Evolutionary conservation across 306 rosid species (phyloP), one percentile per base, ranked within the genome.

Genomic region (Vigna reflexopilosa): DNA sequence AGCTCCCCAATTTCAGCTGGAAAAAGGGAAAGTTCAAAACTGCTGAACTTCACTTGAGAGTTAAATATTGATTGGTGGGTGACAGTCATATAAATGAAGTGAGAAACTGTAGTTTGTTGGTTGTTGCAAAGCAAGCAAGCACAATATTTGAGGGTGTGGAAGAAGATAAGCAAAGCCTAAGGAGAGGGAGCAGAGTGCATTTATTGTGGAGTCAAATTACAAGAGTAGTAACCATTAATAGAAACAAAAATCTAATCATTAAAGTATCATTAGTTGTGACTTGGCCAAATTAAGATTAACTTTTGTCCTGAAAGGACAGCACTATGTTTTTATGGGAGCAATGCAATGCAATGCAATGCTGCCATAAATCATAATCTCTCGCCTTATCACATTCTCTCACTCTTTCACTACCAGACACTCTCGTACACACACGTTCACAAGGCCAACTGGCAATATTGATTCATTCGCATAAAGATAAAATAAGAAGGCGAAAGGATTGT

Each of bases 371-470:
- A 9, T 28, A 28, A 28, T 82, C 70, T 56, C 49, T 51, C 42
- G 52, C 26, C 62, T 77, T 77, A 76, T 79, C 75, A n/a, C 73
- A 44, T 75, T 82, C 85, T 63, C 65, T 77, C 67, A 57, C 83
- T 47, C 47, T 81, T 67, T 76, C 59, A 32, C 80, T 49, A 32
- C 8, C 63, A 75, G 63, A 76, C 80, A 79, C 73, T 17, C 76
- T 55, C 54, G 26, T 56, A 58, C 83, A 51, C 84, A 83, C 85
- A 82, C 83, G 85, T 79, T 79, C 86, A 78, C 80, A 73, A 49
- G 77, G 89, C 93, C 96, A 94, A 90, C 96, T 92, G 94, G 97
- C 94, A 88, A 42, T 72, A 78, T 79, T 74, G 82, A 87, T 89
- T 82, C 89, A 84, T 79, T 81, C 90, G 75, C 88, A 83, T 76